phyloP scores from a whole-genome alignment of 2,329 filamentous ascomycete species.

The Xylariaceae sp. region DNA sequence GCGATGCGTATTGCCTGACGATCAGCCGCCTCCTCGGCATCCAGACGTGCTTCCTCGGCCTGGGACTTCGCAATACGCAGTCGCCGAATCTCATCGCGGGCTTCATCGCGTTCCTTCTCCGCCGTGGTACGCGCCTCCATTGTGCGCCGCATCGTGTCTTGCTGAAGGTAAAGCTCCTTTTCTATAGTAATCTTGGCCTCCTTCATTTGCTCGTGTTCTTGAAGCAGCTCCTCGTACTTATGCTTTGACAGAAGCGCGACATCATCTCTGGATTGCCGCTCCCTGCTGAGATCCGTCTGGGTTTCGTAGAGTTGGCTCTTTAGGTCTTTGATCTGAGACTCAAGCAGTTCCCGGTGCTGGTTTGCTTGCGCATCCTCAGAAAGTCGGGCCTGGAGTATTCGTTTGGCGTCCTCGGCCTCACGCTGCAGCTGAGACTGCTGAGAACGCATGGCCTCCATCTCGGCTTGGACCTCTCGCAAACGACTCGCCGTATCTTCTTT shows the following conservation, averaged over 20 bases:
- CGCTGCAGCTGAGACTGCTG: constrained; percentile 80
- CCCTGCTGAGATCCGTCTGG: constrained; percentile 83
- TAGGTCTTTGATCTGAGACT: constrained; percentile 80
- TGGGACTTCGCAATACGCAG: constrained; percentile 78
- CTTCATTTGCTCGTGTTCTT: constrained; percentile 81
- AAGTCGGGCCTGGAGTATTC: constrained; percentile 77
- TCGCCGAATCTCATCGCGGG: constrained; percentile 76
- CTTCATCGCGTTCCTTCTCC: constrained; percentile 84
- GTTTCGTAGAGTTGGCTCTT: constrained; percentile 80
- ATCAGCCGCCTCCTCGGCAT: constrained; percentile 77
- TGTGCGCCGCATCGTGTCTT: constrained; percentile 81
- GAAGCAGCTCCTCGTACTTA: constrained; percentile 73
- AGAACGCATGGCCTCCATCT: constrained; percentile 78
- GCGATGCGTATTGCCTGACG: constrained; percentile 71
- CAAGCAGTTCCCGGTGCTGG: constrained; percentile 74
- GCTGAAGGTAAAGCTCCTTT: constrained; percentile 94
- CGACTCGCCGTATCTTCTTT: constrained; percentile 73
- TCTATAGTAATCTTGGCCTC: constrained; percentile 96
- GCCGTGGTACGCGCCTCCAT: constrained; percentile 74
- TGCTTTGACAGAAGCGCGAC: constrained; percentile 87
- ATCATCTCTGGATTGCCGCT: constrained; percentile 89
- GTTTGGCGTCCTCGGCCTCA: constrained; percentile 83
- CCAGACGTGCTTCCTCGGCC: constrained; percentile 77
- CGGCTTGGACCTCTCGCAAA: constrained; percentile 79
- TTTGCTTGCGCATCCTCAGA: constrained; percentile 83